Percentiles rank a stretch among this genome's conserved stretches.
phyloP scores from a whole-genome alignment of 352 stramenopile species.

The Pythium phragmitis region DNA sequence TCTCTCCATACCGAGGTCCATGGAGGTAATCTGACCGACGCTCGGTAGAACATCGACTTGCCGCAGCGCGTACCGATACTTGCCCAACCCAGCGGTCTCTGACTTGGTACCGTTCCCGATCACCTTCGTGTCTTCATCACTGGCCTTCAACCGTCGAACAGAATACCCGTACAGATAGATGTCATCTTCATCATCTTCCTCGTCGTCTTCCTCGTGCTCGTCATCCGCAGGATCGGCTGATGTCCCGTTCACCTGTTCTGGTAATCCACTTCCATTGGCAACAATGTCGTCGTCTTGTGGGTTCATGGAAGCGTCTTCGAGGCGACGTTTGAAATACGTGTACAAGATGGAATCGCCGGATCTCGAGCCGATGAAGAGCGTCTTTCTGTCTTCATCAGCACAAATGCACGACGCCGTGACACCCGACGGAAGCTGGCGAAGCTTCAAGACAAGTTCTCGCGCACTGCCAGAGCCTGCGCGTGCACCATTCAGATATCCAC shows the following conservation, averaged over 20 bases:
- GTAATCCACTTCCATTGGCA: conserved; percentile 23
- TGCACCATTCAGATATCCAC: conserved; percentile 34
- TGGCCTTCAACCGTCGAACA: conserved; percentile 18
- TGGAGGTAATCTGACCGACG: conserved; percentile 82
- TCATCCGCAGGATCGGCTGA: conserved; percentile 49
- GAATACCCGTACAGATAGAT: conserved; percentile 70
- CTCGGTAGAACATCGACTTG: conserved; percentile 67
- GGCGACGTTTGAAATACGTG: conserved; percentile 33
- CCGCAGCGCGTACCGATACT: conserved; percentile 50
- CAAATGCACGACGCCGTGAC: conserved; percentile 58
- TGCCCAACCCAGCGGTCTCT: conserved; percentile 14
- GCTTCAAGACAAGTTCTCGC: conserved; percentile 37
- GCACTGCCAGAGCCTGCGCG: conserved; percentile 10
- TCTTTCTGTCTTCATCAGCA: conserved; percentile 58
- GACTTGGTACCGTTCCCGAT: conserved; percentile 14
- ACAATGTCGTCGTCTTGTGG: conserved; percentile 24
- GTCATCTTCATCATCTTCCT: conserved; percentile 63
- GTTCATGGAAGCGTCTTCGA: conserved; percentile 14
- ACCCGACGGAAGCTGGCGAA: conserved; percentile 51
- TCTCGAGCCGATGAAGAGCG: conserved; percentile 78
- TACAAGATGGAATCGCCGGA: conserved; percentile 80
- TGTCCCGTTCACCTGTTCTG: conserved; percentile 26
- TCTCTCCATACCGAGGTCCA: conserved; percentile 74
- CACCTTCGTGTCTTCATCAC: conserved; percentile 18
- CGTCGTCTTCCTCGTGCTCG: conserved; percentile 44